These are phyloP conservation scores for Letharia lupina DNA, from an alignment of 495 filamentous ascomycete species.

Conservation along the genomic window DNA sequence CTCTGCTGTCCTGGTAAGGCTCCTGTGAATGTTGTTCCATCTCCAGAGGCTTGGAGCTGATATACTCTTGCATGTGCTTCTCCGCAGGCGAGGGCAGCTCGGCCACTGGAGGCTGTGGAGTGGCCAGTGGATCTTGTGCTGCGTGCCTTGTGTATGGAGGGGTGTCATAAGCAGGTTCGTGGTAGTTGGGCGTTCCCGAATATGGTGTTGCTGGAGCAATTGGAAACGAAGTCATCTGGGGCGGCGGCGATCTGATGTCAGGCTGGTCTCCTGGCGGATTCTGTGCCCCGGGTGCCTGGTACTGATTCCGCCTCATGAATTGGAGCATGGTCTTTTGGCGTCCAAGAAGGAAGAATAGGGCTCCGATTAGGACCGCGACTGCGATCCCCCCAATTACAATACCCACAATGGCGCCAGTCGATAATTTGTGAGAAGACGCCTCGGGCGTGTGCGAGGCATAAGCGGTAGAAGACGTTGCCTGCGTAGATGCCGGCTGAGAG, in stretches of 20 bases:
- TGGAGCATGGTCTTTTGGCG: constrained; percentile 25
- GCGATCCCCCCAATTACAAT: constrained; percentile 32
- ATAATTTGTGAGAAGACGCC: constrained; percentile 21
- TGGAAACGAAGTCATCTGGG: background rate
- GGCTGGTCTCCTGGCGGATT: background rate
- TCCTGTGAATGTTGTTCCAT: background rate
- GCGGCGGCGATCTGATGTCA: background rate
- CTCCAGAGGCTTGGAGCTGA: background rate
- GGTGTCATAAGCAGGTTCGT: background rate
- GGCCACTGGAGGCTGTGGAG: constrained; percentile 4
- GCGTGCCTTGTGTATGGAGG: constrained; percentile 1
- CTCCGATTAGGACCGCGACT: constrained; percentile 31
- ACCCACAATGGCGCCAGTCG: constrained; percentile 34
- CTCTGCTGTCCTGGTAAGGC: background rate
- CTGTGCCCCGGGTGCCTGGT: background rate
- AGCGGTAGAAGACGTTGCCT: constrained; percentile 12
- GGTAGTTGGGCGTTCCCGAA: background rate
- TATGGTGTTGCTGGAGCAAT: background rate
- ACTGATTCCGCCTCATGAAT: constrained; percentile 5
- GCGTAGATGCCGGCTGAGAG: constrained; percentile 6
- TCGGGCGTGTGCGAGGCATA: constrained; percentile 8
- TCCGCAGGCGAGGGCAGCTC: constrained; percentile 1
- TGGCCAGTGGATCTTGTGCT: background rate
- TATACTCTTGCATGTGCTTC: constrained; percentile 5
- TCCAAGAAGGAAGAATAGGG: constrained; percentile 36